Conservation (phyloP, 2,329 filamentous ascomycete species). For the Huntiella abstrusa region DNA sequence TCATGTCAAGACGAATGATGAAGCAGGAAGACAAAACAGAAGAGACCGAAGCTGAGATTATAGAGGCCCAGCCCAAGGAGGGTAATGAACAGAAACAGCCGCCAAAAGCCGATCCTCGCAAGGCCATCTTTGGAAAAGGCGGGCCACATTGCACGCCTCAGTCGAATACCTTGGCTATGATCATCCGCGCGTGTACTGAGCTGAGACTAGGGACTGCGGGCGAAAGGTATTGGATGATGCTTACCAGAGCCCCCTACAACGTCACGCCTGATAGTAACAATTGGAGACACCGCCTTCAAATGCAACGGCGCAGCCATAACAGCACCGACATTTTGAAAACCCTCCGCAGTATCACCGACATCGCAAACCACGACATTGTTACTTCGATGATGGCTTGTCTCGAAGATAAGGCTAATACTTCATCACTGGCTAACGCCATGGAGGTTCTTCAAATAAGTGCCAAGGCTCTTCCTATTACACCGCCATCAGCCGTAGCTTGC, state of each 20-base stretch:
- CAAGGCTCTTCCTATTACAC: slow-evolving; percentile 13
- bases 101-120: too few species aligned
- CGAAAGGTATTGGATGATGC: slow-evolving; percentile 57
- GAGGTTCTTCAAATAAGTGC: slow-evolving; percentile 45
- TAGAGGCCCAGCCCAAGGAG: background rate
- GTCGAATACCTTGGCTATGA: slow-evolving; percentile 44
- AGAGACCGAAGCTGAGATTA: background rate
- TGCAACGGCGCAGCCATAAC: slow-evolving; percentile 46
- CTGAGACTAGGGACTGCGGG: slow-evolving; percentile 42
- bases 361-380: slow-evolving; percentile 8
- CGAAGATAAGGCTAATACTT: slow-evolving; percentile 58
- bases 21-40: background rate
- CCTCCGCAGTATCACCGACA: slow-evolving; percentile 37
- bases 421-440: slow-evolving; percentile 45
- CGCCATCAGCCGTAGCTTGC: slow-evolving; percentile 3
- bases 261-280: slow-evolving; percentile 55
- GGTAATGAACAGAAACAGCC: too few species aligned
- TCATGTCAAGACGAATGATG: background rate
- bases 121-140: too few species aligned
- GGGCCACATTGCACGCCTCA: slow-evolving; percentile 22
- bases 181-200: slow-evolving; percentile 45
- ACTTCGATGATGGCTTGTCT: slow-evolving; percentile 28
- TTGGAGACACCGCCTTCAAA: slow-evolving; percentile 46
- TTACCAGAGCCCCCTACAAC: slow-evolving; percentile 37
- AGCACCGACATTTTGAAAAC: slow-evolving; percentile 41